phyloP scores from a whole-genome alignment of 2,329 filamentous ascomycete genomes.

The Hymenoscyphus salicellus region DNA sequence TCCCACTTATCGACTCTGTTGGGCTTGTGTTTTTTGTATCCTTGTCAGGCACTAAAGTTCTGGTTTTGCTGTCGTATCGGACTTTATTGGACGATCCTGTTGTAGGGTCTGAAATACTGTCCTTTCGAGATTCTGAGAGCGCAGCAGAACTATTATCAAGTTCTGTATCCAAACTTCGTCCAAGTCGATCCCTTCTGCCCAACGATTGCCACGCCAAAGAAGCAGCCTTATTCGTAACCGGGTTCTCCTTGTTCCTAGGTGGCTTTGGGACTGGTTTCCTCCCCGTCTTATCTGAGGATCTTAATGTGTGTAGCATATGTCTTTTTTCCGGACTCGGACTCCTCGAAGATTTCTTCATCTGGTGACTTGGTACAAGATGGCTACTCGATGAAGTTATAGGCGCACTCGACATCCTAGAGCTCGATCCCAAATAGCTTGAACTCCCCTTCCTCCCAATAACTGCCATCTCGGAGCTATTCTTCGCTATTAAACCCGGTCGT shows the following conservation, averaged over 20 bases:
- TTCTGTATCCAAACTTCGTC: slow-evolving; percentile 31
- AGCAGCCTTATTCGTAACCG: slow-evolving; percentile 60
- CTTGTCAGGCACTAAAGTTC: slow-evolving; percentile 30
- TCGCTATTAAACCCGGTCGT: slow-evolving; percentile 45
- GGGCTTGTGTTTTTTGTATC: slow-evolving; percentile 24
- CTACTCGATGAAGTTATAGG: slow-evolving; percentile 18
- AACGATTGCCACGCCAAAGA: slow-evolving; percentile 53
- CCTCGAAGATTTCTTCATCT: slow-evolving; percentile 40
- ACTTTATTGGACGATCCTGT: slow-evolving; percentile 26
- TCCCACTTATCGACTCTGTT: slow-evolving; percentile 29
- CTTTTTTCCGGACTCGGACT: slow-evolving; percentile 57
- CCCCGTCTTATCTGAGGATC: slow-evolving; percentile 47
- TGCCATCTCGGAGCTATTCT: slow-evolving; percentile 51
- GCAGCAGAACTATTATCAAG: slow-evolving; percentile 26
- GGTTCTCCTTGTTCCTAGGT: slow-evolving; percentile 43
- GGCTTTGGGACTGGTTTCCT: slow-evolving; percentile 41
- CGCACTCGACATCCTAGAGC: slow-evolving; percentile 21
- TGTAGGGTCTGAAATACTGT: slow-evolving; percentile 23
- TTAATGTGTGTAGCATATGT: slow-evolving; percentile 60
- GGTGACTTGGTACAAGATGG: slow-evolving; percentile 24
- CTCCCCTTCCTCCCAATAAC: slow-evolving; percentile 36
- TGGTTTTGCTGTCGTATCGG: slow-evolving; percentile 35
- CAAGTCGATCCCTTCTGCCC: slow-evolving; percentile 31
- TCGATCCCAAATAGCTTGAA: slow-evolving; percentile 15
- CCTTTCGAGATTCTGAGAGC: slow-evolving; percentile 27